Base-by-base conservation (phyloP, 176 grass and related monocot species). In the Rhipidocladum racemiflorum region DNA sequence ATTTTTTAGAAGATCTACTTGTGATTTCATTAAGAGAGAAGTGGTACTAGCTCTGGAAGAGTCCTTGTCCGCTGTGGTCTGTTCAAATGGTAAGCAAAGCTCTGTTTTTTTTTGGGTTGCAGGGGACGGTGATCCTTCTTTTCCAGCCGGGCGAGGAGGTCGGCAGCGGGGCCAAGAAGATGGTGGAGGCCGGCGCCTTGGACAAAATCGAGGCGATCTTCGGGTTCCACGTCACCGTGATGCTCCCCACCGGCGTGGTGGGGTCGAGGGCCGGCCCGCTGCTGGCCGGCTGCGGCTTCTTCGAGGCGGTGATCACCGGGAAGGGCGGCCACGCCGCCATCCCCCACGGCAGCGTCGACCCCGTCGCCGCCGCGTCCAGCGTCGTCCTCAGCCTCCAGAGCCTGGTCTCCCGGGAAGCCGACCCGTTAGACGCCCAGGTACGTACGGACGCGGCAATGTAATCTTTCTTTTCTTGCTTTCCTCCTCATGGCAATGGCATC, bases 111-210 rank as follows among this genome's bases (percentile, higher is more conserved):
- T 46, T 69, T 62, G n/a, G 9, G 40, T 20, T 74, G 49, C 80
- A 95, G 93, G 96, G 96, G 9, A 99, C 96, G 39, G 96, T 93
- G 55, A 34, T 91, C 56, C 91, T 95, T 20, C 74, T 99, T 60
- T 99, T 95, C 89, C 96, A 95, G 83, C 96, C 96, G 25, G 96
- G 85, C 21, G 96, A 99, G 85, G 92, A 99, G 87, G 91, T 92
- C 20, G 92, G 91, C 1, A 84, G 64, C 4, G 93, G 92, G 63
- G 90, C 96, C 59, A 91, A 83, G 87, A 93, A 81, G 90, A 95
- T 99, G 92, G 85, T 99, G 36, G 92, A 95, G 38, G 82, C 83
- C 42, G 92, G 92, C 16, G 89, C 77, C 9, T 72, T 93, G 65
- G 87, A 90, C 78, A 93, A 93, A 28, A 89, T 99, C 17, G 91